Percentiles rank a stretch among this genome's conserved stretches.
Evolutionary conservation across 2,329 filamentous ascomycete genomes (phyloP).

Genomic region (Torrubiella hemipterigena): DNA sequence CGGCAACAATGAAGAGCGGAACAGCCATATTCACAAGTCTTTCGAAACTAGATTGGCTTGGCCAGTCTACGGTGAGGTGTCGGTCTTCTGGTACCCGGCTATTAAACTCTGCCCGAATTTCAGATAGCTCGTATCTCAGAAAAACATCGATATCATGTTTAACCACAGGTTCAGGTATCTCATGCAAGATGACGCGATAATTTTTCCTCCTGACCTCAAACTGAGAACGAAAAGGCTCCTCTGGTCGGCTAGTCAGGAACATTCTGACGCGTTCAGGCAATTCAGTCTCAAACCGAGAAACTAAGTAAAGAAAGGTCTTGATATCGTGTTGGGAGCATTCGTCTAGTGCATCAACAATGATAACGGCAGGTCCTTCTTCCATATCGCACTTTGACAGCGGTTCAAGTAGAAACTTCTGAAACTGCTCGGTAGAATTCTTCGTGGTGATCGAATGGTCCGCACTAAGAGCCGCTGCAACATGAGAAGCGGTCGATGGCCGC

Average conservation of each 20-base stretch:
- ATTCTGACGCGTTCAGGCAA: conserved; percentile 14
- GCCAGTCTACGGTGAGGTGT: conserved; percentile 5
- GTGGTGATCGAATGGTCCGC: conserved; percentile 8
- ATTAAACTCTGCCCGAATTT: conserved; percentile 15
- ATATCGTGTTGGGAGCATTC: conserved; percentile 1
- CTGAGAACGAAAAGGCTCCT: conserved; percentile 19
- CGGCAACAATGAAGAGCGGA: conserved; percentile 19
- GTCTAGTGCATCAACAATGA: conserved; percentile 4
- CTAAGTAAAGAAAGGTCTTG: neutral
- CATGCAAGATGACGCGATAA: conserved; percentile 20
- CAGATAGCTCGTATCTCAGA: conserved; percentile 15
- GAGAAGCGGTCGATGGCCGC: conserved; percentile 10
- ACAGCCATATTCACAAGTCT: conserved; percentile 13
- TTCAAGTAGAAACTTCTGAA: neutral
- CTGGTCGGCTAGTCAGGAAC: conserved; percentile 26
- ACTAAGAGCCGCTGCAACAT: neutral
- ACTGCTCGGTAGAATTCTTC: neutral
- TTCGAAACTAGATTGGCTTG: conserved; percentile 1
- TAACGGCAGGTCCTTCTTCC: neutral
- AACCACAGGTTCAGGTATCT: conserved; percentile 15
- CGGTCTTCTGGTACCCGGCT: neutral
- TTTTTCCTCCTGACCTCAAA: conserved; percentile 16
- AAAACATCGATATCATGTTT: conserved; percentile 21
- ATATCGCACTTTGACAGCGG: neutral
- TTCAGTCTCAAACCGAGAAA: conserved; percentile 1